phyloP scores from a whole-genome alignment of 768 basidiomycete genomes.

The Chalciporus sphaerocephalus region DNA sequence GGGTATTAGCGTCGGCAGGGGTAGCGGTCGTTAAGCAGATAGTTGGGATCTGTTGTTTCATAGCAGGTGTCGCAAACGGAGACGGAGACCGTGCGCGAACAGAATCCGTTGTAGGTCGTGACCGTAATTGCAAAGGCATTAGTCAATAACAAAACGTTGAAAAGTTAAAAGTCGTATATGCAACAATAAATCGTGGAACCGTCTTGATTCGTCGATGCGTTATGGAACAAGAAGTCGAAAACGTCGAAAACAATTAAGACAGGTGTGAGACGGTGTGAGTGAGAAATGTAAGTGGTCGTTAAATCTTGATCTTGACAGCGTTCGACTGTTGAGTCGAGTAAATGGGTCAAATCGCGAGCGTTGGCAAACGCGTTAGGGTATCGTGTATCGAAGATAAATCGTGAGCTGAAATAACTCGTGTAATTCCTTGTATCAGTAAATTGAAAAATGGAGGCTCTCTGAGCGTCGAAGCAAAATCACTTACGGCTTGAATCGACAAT shows the following conservation, averaged over 20 bases:
- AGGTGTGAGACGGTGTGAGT: neutral
- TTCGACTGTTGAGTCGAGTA: constrained; percentile 14
- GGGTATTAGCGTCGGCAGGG: constrained; percentile 47
- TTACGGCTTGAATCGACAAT: constrained; percentile 23
- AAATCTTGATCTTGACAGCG: constrained; percentile 19
- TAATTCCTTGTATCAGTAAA: constrained; percentile 20
- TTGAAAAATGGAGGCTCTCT: constrained; percentile 12
- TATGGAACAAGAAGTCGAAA: constrained; percentile 22
- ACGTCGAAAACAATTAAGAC: constrained; percentile 8
- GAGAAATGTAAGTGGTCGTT: constrained; percentile 18
- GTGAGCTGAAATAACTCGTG: constrained; percentile 25
- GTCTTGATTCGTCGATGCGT: constrained; percentile 23
- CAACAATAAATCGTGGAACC: constrained; percentile 11
- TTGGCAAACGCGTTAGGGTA: constrained; percentile 12
- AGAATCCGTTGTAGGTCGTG: constrained; percentile 28
- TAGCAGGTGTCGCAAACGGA: constrained; percentile 23
- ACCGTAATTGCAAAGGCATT: constrained; percentile 31
- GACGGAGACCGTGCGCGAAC: constrained; percentile 26
- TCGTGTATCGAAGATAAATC: constrained; percentile 15
- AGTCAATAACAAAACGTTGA: constrained; percentile 11
- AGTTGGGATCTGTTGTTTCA: constrained; percentile 45
- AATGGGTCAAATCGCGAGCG: constrained; percentile 16
- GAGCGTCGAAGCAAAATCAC: constrained; percentile 19
- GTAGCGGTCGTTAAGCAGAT: constrained; percentile 69
- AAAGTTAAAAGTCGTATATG: constrained; percentile 20